Base-by-base conservation (phyloP, 1,284 basidiomycete genomes). In the Takashimella koratensis region DNA sequence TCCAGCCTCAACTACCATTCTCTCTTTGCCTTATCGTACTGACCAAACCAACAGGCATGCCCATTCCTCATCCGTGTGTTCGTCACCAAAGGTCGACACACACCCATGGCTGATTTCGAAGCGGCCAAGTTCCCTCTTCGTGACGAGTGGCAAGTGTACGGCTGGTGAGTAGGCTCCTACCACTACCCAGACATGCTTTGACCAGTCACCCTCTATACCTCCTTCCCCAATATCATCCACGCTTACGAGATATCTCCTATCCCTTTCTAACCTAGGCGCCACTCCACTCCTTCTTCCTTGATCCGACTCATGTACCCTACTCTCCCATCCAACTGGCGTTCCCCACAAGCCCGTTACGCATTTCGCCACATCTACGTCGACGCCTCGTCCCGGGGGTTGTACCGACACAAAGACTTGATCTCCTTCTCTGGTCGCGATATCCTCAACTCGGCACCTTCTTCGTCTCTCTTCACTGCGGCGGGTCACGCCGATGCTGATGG, bases 281-380 rank as follows among this genome's bases (percentile, higher is more conserved):
- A 62, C 41, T 68, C 69, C 13, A 69, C 70, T 1, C 72, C 71
- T 8, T 60, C 66, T 0, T 66, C 66, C 4, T 47, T 74, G 16
- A 64, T 74, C 41, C 63, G 64, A 20, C 64, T 68, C 20, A 60
- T 74, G n/a, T 59, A 59, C 41, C 64, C 72, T 5, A 60, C 66
- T 13, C 67, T 74, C 57, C 72, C 72, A 0, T 49, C 70, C 20
- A 54, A 59, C 4, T 73, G 70, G 53, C 66, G 72, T 26, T 70
- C 70, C 1, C 68, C 71, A 0, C 49, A 58, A 2, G 66, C 71
- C 2, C 60, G 71, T 5, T 73, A 64, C 58, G 52, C 63, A 13
- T 71, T 73, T 54, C 52, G 63, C 60, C 72, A 73, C 56, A 64
- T 73, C 27, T 74, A 71, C 54, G 72, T 73, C 55, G 72, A 74